These are phyloP conservation scores for Viridothelium virens DNA, from an alignment of 495 filamentous ascomycete species.

Conservation along the genomic window DNA sequence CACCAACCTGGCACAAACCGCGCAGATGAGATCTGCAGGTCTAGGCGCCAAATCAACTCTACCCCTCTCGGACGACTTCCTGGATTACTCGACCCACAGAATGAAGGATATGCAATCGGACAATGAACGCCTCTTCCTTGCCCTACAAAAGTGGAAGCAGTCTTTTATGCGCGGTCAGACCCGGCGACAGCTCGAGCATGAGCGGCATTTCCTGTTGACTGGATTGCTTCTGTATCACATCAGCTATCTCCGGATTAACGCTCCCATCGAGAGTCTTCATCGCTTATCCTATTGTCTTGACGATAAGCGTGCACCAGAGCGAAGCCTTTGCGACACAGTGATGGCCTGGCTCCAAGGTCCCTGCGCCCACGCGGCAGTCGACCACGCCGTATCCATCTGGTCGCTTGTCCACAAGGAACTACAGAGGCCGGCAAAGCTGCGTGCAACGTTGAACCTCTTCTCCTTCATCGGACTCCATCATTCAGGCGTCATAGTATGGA, in stretches of 20 bases:
- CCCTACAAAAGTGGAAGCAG: conserved; percentile 7
- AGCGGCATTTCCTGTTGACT: conserved; percentile 4
- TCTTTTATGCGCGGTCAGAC: conserved; percentile 1
- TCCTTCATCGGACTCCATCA: conserved; percentile 8
- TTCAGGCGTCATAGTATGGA: conserved; percentile 5
- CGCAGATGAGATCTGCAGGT: not conserved
- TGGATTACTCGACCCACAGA: conserved; percentile 1
- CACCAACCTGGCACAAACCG: not conserved
- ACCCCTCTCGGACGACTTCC: not conserved
- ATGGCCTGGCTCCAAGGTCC: not conserved
- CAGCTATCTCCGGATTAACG: conserved; percentile 8
- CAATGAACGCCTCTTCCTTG: conserved; percentile 6
- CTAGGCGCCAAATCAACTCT: conserved; percentile 1
- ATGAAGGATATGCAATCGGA: conserved; percentile 8
- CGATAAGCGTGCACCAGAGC: conserved; percentile 4
- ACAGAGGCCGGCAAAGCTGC: not conserved
- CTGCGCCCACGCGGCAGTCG: not conserved
- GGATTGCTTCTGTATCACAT: conserved; percentile 2
- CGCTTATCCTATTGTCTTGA: conserved; percentile 7
- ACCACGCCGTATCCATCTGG: conserved; percentile 9
- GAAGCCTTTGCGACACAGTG: conserved; percentile 1
- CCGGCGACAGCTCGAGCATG: conserved; percentile 7
- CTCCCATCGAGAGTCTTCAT: not conserved
- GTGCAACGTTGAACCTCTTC: not conserved
- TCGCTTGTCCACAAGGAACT: conserved; percentile 10